Evolutionary conservation across 805 yeast genomes (phyloP).

Genomic region (Brettanomyces anomalus): DNA sequence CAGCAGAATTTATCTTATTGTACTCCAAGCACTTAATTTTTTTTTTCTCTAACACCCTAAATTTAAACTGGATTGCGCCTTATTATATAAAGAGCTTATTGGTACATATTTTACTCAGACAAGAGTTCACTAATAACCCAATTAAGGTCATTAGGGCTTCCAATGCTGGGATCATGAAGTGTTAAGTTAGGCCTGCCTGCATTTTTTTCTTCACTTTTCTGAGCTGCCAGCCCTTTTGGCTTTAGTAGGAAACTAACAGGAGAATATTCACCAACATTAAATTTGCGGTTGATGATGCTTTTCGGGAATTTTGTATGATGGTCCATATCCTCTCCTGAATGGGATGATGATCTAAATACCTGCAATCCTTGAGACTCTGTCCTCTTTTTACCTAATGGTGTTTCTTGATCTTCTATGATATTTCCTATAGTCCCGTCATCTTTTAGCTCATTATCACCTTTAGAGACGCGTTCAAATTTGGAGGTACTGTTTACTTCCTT

Average conservation of each 20-base stretch:
- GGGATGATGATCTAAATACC: neutral
- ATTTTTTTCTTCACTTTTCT: neutral
- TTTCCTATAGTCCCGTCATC: neutral
- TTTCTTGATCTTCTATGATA: too few species aligned
- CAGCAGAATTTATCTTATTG: too few species aligned
- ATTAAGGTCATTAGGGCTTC: slow-evolving; percentile 55
- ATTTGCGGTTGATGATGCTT: slow-evolving; percentile 6
- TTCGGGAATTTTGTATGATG: slow-evolving; percentile 8
- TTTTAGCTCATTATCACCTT: neutral
- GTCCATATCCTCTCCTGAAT: neutral
- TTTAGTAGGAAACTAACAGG: slow-evolving; percentile 21
- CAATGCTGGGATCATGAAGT: slow-evolving; percentile 19
- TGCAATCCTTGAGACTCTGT: too few species aligned
- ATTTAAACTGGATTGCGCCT: too few species aligned
- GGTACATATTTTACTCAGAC: slow-evolving; percentile 9
- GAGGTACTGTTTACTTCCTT: too few species aligned
- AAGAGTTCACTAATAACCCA: slow-evolving; percentile 64
- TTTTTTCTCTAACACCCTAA: too few species aligned
- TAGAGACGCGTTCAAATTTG: too few species aligned
- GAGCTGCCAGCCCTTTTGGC: slow-evolving; percentile 6
- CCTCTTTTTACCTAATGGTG: too few species aligned
- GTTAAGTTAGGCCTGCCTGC: slow-evolving; percentile 13
- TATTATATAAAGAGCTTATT: neutral
- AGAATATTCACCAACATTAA: slow-evolving; percentile 9
- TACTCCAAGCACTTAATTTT: too few species aligned